Percentiles rank a stretch among this genome's conserved stretches.
phyloP scores from a whole-genome alignment of 2,329 filamentous ascomycete genomes.

The Verticillium albo-atrum region DNA sequence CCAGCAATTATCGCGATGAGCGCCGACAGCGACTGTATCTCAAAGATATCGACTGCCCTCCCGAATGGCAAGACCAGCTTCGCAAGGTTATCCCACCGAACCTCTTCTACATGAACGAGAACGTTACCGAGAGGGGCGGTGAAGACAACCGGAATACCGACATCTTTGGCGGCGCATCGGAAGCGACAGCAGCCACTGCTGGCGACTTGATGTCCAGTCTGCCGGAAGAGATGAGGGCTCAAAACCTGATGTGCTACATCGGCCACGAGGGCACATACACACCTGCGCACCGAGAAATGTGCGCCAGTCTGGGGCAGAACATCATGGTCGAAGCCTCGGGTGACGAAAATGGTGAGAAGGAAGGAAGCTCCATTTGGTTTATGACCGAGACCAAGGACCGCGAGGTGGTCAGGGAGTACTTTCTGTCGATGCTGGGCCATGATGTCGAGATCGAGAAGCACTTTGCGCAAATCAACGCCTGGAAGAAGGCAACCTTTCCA shows the following conservation, averaged over 20 bases:
- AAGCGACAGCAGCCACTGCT: slow-evolving; percentile 61
- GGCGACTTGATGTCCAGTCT: slow-evolving; percentile 95
- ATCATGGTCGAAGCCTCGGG: slow-evolving; percentile 94
- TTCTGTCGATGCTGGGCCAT: slow-evolving; percentile 86
- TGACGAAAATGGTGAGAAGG: slow-evolving; percentile 66
- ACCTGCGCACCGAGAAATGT: slow-evolving; percentile 95
- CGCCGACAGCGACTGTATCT: slow-evolving; percentile 84
- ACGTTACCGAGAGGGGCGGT: slow-evolving; percentile 45
- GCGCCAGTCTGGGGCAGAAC: slow-evolving; percentile 90
- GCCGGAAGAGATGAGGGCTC: slow-evolving; percentile 79
- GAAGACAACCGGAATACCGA: slow-evolving; percentile 16
- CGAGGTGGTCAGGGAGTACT: slow-evolving; percentile 87
- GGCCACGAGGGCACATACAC: slow-evolving; percentile 97
- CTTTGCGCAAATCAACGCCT: slow-evolving; percentile 91
- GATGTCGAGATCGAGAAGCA: slow-evolving; percentile 97
- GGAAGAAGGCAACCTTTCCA: slow-evolving; percentile 90
- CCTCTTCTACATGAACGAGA: slow-evolving; percentile 89
- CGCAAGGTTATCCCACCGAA: slow-evolving; percentile 71
- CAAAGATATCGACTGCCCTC: slow-evolving; percentile 94
- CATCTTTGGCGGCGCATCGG: slow-evolving; percentile 41
- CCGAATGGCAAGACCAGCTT: slow-evolving; percentile 78
- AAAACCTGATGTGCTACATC: slow-evolving; percentile 98
- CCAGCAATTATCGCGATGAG: slow-evolving; percentile 72
- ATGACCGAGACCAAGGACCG: slow-evolving; percentile 97
- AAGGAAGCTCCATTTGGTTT: slow-evolving; percentile 94